phyloP scores from a whole-genome alignment of 345 rosid species.

The Salix dunnii region DNA sequence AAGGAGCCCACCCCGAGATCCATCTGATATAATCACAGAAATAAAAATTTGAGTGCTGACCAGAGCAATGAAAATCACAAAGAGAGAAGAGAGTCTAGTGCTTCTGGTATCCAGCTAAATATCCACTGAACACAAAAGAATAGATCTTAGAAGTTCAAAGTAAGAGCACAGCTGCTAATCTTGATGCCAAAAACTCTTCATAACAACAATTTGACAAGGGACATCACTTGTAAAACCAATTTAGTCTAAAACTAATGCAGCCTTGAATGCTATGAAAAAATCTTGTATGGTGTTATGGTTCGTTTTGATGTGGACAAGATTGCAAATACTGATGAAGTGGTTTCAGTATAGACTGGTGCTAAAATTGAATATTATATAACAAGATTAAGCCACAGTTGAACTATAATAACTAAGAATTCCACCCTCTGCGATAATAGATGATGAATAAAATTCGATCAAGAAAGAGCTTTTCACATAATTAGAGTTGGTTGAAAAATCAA shows the following conservation, averaged over 20 bases:
- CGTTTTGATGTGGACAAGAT: too few species aligned
- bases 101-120: not conserved
- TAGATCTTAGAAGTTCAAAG: not conserved
- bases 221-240: too few species aligned
- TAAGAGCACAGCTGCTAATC: not conserved
- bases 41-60: not conserved
- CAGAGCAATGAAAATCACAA: not conserved
- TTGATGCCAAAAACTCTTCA: not conserved
- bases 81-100: not conserved
- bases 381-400: too few species aligned
- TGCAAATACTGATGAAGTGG: too few species aligned
- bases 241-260: too few species aligned
- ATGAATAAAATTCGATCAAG: not conserved
- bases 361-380: too few species aligned
- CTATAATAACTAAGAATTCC: not conserved
- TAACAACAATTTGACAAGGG: too few species aligned
- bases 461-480: not conserved
- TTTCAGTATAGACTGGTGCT: too few species aligned
- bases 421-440: not conserved
- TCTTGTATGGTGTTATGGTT: too few species aligned
- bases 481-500: not conserved
- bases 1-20: constrained; percentile 97
- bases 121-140: not conserved
- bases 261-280: too few species aligned
- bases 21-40: constrained; percentile 53